Base-by-base conservation (phyloP, 2,329 filamentous ascomycete genomes). In the Botrytis sinoallii region DNA sequence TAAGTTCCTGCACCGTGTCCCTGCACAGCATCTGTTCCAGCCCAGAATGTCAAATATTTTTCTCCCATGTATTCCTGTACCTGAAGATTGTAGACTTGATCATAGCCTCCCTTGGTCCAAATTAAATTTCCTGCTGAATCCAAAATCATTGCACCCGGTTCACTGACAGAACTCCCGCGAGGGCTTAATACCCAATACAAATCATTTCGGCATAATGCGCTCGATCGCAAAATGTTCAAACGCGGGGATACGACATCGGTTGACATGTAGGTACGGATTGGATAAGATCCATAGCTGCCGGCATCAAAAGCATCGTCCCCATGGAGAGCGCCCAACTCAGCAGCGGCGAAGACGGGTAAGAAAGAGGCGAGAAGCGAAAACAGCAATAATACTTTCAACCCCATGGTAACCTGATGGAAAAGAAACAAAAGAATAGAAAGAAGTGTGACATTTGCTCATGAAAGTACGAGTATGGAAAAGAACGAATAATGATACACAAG, bases 31-130 rank as follows among this genome's bases (percentile, higher is more conserved):
- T 85, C 83, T 25, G 84, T 79, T 18, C 85, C 85, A n/a, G 83
- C 81, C 85, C 85, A 86, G 75, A 86, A 86, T 0, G 84, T 85
- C 68, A 87, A 77, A 78, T 85, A 86, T 14, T 80, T 77, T 74
- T 85, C 77, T 2, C 83, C 84, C 73, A 81, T 82, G 75, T 84
- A 86, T 12, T 78, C 76, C 76, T 86, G 84, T 1, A 85, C 83
- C 75, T 84, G 83, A 7, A 85, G 77, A 76, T 86, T 85, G 75
- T 86, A 85, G 9, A 84, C 82, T 67, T 84, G 80, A 18, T 78
- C 77, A 61, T 82, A 81, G 55, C 79, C 76, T 5, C 73, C 59
- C 44, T 79, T 81, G 65, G 83, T 85, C 85, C 85, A 87, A 12
- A 86, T 81, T 32, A 86, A 76, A 73, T 84, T 81, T 9, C 85